Base-by-base conservation (phyloP, 2,329 filamentous ascomycete species). In the Kalaharituber pfeilii region DNA sequence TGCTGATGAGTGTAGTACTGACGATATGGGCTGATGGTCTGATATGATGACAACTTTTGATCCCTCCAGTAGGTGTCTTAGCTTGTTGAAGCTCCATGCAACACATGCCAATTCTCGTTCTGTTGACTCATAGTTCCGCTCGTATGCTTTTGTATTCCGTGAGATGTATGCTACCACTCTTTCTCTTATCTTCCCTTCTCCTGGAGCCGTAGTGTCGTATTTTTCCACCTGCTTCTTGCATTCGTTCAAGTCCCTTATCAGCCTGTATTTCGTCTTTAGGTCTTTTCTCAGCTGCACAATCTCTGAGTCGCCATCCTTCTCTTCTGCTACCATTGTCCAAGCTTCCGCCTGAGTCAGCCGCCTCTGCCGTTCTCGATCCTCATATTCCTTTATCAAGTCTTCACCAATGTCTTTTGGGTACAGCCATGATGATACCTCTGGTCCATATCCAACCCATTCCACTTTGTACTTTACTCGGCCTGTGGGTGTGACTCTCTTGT, bases 101-200 rank as follows among this genome's bases (percentile, higher is more conserved):
- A 27, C 6, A 26, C 53, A 55, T 5, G 47, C 49, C 5, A 55
- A 24, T 20, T 51, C 53, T 18, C 28, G 27, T 26, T 55, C 53
- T 3, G 49, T 51, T 13, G 53, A 30, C 25, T 51, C 49, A 22
- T 55, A 52, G 26, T 26, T 3, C 2, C 22, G 13, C 24, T 55
- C 53, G n/a, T 26, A 49, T 11, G 9, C 6, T 29, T 33, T 47
- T 8, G 49, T 55, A 2, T 7, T 25, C 4, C 53, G 26, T 6
- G 53, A 51, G n/a, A 55, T 55, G 26, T 55, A 55, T 5, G 44
- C 47, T 24, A 55, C 47, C 9, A 49, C 47, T 4, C 53, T 6
- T 30, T 55, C 53, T 5, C 51, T 24, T 25, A n/a, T 9, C 15
- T 26, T 28, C 5, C 39, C 39, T 45, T 8, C 9, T 45, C 20